A percentile compares a stretch with the other conserved stretches of the same genome.
Evolutionary conservation across 176 grass and related monocot genomes (phyloP).

Genomic region (Juncus inflexus): DNA sequence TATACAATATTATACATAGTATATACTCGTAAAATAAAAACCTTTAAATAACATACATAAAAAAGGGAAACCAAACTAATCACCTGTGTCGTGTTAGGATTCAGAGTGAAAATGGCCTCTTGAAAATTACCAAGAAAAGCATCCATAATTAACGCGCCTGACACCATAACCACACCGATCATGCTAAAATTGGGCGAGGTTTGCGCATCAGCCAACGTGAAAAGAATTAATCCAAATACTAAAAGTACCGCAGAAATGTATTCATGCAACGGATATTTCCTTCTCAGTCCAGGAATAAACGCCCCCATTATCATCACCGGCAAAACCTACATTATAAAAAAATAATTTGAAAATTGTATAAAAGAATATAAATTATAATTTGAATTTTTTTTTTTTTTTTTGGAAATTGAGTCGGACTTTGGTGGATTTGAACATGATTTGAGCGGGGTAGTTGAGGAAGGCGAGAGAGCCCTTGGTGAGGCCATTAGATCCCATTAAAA

Average conservation of each 20-base stretch:
- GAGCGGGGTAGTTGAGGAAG: slow-evolving; percentile 91
- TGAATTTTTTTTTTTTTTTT: background rate
- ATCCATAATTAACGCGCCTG: slow-evolving; percentile 72
- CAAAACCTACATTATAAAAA: slow-evolving; percentile 37
- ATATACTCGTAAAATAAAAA: too few relatives aligned
- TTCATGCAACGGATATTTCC: slow-evolving; percentile 71
- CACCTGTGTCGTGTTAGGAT: slow-evolving; percentile 80
- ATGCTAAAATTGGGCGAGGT: slow-evolving; percentile 82
- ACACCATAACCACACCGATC: slow-evolving; percentile 77
- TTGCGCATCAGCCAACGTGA: slow-evolving; percentile 83
- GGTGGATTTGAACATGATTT: slow-evolving; percentile 97
- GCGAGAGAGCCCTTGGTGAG: slow-evolving; percentile 94
- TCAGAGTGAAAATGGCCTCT: slow-evolving; percentile 89
- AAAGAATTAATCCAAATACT: slow-evolving; percentile 71
- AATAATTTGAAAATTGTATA: background rate
- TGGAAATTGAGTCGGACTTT: slow-evolving; percentile 40
- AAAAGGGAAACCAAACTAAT: background rate
- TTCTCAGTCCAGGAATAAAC: slow-evolving; percentile 79
- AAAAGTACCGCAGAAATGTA: slow-evolving; percentile 75
- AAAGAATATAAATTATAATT: background rate
- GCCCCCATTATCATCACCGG: slow-evolving; percentile 96
- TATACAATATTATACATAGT: too few relatives aligned
- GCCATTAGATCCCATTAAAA: slow-evolving; percentile 87
- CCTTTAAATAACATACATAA: too few relatives aligned
- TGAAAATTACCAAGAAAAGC: slow-evolving; percentile 88